These are phyloP conservation scores for Xylariaceae sp. DNA, from an alignment of 2,329 filamentous ascomycete species.

Conservation along the genomic window DNA sequence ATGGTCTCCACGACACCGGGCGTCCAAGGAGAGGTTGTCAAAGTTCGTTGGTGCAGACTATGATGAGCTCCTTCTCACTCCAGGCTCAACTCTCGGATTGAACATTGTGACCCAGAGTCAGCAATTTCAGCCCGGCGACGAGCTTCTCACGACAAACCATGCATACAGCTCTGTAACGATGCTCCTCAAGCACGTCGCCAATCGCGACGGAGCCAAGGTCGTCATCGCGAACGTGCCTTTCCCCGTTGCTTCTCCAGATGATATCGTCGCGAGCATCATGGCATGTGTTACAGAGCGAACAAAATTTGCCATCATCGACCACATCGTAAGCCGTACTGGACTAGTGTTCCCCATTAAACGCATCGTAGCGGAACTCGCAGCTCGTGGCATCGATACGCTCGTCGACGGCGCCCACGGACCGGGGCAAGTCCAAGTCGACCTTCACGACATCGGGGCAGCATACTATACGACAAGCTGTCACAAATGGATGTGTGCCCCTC, in stretches of 20 bases:
- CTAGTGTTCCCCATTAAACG: constrained; percentile 10
- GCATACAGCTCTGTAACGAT: constrained; percentile 8
- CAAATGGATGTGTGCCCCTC: constrained; percentile 13
- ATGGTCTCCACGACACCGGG: constrained; percentile 1
- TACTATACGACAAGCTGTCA: constrained; percentile 10
- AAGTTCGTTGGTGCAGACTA: constrained; percentile 3
- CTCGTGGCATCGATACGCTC: constrained; percentile 3
- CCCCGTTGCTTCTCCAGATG: constrained; percentile 1
- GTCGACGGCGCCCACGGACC: constrained; percentile 11
- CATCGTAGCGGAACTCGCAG: constrained; percentile 8
- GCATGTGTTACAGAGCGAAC: constrained; percentile 8
- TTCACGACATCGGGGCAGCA: constrained; percentile 7
- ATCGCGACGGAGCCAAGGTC: constrained; percentile 1
- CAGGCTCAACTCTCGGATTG: constrained; percentile 6
- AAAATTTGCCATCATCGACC: constrained; percentile 11
- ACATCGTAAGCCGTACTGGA: constrained; percentile 7
- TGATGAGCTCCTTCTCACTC: constrained; percentile 1
- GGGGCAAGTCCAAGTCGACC: constrained; percentile 3
- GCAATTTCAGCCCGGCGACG: constrained; percentile 4
- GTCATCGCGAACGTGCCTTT: constrained; percentile 7
- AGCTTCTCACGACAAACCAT: constrained; percentile 9
- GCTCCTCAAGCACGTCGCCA: constrained; percentile 4
- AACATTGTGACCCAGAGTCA: constrained; percentile 10
- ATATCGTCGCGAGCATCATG: constrained; percentile 4
- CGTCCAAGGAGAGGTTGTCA: constrained; percentile 1